A percentile compares a stretch with the other conserved stretches of the same genome.
Evolutionary conservation across 2,329 filamentous ascomycete species (phyloP).

Genomic region (Colletotrichum cuscutae): DNA sequence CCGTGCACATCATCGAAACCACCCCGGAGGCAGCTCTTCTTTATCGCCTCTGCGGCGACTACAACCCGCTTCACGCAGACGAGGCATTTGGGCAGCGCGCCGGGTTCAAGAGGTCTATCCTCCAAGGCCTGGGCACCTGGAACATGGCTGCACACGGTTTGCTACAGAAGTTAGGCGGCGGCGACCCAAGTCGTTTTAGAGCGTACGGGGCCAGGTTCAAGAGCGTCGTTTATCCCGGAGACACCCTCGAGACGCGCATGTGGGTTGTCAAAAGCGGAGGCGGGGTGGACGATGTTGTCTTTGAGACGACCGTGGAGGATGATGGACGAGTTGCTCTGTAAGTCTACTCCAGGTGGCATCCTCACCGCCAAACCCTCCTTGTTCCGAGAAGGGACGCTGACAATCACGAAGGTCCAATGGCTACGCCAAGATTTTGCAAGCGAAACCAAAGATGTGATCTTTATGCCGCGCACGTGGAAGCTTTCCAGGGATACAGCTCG

Average conservation of each 20-base stretch:
- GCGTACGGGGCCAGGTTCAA: conserved; percentile 57
- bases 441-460: conserved; percentile 42
- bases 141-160: conserved; percentile 57
- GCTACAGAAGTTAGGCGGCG: conserved; percentile 50
- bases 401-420: conserved; percentile 42
- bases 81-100: conserved; percentile 52
- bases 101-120: conserved; percentile 56
- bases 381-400: conserved; percentile 36
- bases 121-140: conserved; percentile 59
- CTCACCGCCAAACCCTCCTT: conserved; percentile 22
- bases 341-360: neutral
- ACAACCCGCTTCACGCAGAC: conserved; percentile 58
- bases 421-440: conserved; percentile 43
- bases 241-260: conserved; percentile 54
- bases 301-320: conserved; percentile 51
- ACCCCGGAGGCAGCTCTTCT: conserved; percentile 51
- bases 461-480: neutral
- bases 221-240: conserved; percentile 57
- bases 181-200: conserved; percentile 51
- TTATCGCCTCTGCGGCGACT: conserved; percentile 59
- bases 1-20: conserved; percentile 49
- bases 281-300: conserved; percentile 48
- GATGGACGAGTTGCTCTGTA: conserved; percentile 50
- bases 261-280: conserved; percentile 48
- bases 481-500: neutral